These are phyloP conservation scores for Paraphaeosphaeria minitans DNA, from an alignment of 2,329 filamentous ascomycete genomes.

Conservation along the genomic window DNA sequence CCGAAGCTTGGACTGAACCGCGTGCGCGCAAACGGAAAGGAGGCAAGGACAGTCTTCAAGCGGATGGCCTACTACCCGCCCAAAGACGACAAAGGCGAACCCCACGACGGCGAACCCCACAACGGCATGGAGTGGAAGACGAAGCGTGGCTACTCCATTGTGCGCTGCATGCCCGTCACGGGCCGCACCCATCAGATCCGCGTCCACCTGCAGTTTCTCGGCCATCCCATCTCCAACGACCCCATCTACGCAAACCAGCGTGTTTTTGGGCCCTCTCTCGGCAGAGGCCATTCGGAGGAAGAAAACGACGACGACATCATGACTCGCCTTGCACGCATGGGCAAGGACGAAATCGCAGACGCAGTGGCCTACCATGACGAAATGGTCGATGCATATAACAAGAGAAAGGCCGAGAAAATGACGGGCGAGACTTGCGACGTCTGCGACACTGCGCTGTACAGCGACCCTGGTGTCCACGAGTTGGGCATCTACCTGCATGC, in stretches of 20 bases:
- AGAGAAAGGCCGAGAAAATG: slow-evolving; percentile 90
- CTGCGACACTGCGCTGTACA: slow-evolving; percentile 89
- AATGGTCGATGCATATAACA: slow-evolving; percentile 88
- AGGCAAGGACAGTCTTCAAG: slow-evolving; percentile 88
- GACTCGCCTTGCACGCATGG: slow-evolving; percentile 82
- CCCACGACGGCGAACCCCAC: slow-evolving; percentile 27
- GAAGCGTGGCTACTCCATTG: slow-evolving; percentile 83
- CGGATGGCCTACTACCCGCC: slow-evolving; percentile 88
- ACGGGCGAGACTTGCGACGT: slow-evolving; percentile 80
- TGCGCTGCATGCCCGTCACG: slow-evolving; percentile 90
- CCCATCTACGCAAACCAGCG: slow-evolving; percentile 95
- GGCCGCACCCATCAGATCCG: slow-evolving; percentile 94
- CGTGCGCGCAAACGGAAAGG: slow-evolving; percentile 90
- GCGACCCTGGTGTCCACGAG: slow-evolving; percentile 88
- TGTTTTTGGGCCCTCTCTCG: slow-evolving; percentile 85
- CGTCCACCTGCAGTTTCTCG: slow-evolving; percentile 92
- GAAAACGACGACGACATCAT: slow-evolving; percentile 91
- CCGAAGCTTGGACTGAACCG: slow-evolving; percentile 94
- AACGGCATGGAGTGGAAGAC: slow-evolving; percentile 57
- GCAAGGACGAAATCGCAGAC: slow-evolving; percentile 89
- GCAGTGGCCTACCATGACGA: slow-evolving; percentile 93
- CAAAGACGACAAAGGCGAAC: slow-evolving; percentile 31
- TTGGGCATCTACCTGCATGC: slow-evolving; percentile 94
- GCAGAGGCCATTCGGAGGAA: slow-evolving; percentile 67
- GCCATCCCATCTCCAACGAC: slow-evolving; percentile 95